Conservation (phyloP, 805 yeast genomes). For the Komagataella kurtzmanii region DNA sequence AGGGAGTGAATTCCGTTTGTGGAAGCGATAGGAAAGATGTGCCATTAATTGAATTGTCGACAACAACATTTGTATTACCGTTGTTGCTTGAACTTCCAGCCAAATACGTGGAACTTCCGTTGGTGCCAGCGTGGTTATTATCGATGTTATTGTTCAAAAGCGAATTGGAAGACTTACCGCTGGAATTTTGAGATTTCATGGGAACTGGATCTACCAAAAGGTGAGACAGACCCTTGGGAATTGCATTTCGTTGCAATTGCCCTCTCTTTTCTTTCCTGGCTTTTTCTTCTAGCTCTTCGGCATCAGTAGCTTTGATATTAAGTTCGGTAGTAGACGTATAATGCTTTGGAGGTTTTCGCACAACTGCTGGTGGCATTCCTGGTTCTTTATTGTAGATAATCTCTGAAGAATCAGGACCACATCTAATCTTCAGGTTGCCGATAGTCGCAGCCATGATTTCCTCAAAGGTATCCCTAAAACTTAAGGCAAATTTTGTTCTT, state of each 20-base stretch:
- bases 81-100: neutral
- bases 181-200: neutral
- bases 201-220: constrained; percentile 22
- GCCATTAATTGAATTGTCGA: neutral
- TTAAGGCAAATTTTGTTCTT: constrained; percentile 45
- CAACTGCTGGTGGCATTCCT: constrained; percentile 51
- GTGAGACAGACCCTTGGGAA: constrained; percentile 41
- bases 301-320: constrained; percentile 19
- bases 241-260: constrained; percentile 33
- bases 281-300: constrained; percentile 28
- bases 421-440: constrained; percentile 45
- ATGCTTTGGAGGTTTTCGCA: constrained; percentile 27
- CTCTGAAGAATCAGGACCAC: constrained; percentile 52
- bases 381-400: constrained; percentile 28
- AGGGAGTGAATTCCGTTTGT: constrained; percentile 4
- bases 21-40: constrained; percentile 4
- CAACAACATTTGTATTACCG: neutral
- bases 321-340: constrained; percentile 18
- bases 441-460: constrained; percentile 52
- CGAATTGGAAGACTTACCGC: constrained; percentile 18
- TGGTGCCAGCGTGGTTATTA: neutral
- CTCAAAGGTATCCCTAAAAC: constrained; percentile 56
- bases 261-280: constrained; percentile 35
- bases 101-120: constrained; percentile 1
- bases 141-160: constrained; percentile 7